Conservation (phyloP, 345 rosid genomes). For the Odontarrhena argentea region DNA sequence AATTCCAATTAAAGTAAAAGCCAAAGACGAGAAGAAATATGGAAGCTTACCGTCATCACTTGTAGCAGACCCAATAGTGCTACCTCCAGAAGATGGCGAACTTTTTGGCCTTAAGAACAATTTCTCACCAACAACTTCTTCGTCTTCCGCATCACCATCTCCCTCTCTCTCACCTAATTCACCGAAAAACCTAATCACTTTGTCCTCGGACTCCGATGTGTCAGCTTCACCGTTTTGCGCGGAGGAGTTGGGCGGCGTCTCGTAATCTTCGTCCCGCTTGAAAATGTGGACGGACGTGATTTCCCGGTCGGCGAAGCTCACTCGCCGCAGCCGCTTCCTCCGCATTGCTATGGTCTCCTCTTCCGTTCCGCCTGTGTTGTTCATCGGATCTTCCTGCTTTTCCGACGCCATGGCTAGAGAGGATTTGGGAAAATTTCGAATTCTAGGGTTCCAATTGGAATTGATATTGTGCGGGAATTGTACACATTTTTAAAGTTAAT, state of each 20-base stretch:
- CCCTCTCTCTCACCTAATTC: slow-evolving; percentile 60
- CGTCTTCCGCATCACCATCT: slow-evolving; percentile 43
- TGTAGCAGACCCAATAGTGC: slow-evolving; percentile 68
- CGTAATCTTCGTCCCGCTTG: slow-evolving; percentile 88
- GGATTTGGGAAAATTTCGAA: slow-evolving; percentile 25
- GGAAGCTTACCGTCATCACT: slow-evolving; percentile 64
- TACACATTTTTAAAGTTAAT: not conserved
- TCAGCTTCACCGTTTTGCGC: slow-evolving; percentile 34
- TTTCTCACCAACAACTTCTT: slow-evolving; percentile 36
- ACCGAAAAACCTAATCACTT: slow-evolving; percentile 52
- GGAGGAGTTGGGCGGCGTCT: slow-evolving; percentile 60
- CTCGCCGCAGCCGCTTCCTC: slow-evolving; percentile 79
- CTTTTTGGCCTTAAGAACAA: slow-evolving; percentile 59
- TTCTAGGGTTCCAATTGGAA: slow-evolving; percentile 45
- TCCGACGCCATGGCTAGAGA: slow-evolving; percentile 50
- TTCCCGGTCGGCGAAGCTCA: slow-evolving; percentile 95
- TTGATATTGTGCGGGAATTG: slow-evolving; percentile 39
- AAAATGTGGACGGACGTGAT: slow-evolving; percentile 89
- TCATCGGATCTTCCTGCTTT: slow-evolving; percentile 48
- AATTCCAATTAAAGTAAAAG: slow-evolving; percentile 1
- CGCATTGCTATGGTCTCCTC: slow-evolving; percentile 68
- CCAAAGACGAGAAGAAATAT: not conserved
- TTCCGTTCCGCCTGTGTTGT: slow-evolving; percentile 61
- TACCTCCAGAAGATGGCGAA: slow-evolving; percentile 87
- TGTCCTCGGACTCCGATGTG: slow-evolving; percentile 41